Conservation (phyloP, 208 protist species). For the Novymonas esmeraldas region DNA sequence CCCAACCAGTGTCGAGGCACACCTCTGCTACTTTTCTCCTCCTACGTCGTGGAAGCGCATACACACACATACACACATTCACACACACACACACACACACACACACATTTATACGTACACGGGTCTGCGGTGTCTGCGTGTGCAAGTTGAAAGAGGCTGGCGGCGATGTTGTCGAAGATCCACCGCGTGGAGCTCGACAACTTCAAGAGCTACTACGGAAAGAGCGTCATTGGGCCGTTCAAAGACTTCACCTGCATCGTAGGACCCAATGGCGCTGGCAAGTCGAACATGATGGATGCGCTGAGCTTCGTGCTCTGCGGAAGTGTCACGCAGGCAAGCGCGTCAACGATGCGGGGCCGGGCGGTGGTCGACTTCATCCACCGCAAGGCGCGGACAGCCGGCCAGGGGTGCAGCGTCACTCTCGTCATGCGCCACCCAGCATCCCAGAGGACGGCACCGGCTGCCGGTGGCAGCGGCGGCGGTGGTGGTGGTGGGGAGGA, state of each 20-base stretch:
- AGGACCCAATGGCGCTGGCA: conserved; percentile 98
- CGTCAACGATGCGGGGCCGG: conserved; percentile 74
- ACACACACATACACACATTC: no score
- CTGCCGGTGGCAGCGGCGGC: conserved; percentile 6
- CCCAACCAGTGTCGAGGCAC: no score
- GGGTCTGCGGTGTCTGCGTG: no score
- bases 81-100: no score
- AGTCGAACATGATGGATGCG: conserved; percentile 99
- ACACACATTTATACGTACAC: no score
- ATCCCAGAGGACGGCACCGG: background rate
- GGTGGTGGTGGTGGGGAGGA: no score
- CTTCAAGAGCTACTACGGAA: conserved; percentile 99
- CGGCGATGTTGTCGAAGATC: conserved; percentile 77
- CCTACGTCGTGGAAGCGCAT: no score
- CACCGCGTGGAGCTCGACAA: conserved; percentile 95
- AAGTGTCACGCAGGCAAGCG: conserved; percentile 36
- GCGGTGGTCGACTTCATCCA: conserved; percentile 94
- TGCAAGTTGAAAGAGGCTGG: no score
- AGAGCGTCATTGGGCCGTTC: conserved; percentile 96
- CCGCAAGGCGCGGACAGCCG: conserved; percentile 48
- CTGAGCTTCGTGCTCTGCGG: conserved; percentile 97
- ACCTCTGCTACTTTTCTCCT: no score
- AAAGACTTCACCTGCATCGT: conserved; percentile 98
- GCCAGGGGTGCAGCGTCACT: conserved; percentile 70
- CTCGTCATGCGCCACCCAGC: conserved; percentile 68